Base-by-base conservation (phyloP, 371 early-diverging fungal species). In the Mucor mucedo region DNA sequence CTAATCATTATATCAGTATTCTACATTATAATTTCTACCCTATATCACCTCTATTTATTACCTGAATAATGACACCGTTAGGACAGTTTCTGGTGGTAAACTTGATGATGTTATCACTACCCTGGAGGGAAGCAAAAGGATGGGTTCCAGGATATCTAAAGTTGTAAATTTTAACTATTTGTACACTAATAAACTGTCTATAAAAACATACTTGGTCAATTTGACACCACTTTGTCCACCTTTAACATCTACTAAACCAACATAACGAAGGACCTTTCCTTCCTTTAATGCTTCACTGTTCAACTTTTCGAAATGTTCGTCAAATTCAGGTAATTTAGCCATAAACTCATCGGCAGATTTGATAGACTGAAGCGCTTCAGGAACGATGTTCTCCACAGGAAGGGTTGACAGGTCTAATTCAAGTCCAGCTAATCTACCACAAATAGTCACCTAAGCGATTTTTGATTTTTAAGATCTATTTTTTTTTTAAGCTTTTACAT, bases 71-170 rank as follows among this genome's bases (percentile, higher is more conserved):
- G 30, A 50, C 50, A 50, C 50, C 50, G 32, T 50, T 50, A 28
- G 50, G 50, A 88, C 97, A 98, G 38, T 94, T 82, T 71, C 91
- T 87, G 0, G 99, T 97, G 14, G 91, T 94, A 72, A 98, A 95
- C 9, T 93, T 92, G 73, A 98, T 91, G 65, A 98, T 93, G 76
- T 98, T 98, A 69, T 98, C 98, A 77, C 95, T 95, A 41, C 96
- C 96, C 78, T 91, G 93, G 60, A 98, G 84, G n/a, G 89, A 84
- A 10, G 97, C 96, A 62, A 98, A 96, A 48, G 98, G 96, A 76
- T 98, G 99, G 54, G 87, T 86, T 35, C 83, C 82, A 21, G 93
- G 88, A 73, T 91, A 96, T 72, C 89, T 89, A 58, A 63, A 9
- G 68, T 48, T 39, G 35, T 8, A 55, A 64, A 38, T 16, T 30